Evolutionary conservation across 306 rosid genomes (phyloP), one percentile per base, ranked within the genome.

Genomic region (Geum urbanum): DNA sequence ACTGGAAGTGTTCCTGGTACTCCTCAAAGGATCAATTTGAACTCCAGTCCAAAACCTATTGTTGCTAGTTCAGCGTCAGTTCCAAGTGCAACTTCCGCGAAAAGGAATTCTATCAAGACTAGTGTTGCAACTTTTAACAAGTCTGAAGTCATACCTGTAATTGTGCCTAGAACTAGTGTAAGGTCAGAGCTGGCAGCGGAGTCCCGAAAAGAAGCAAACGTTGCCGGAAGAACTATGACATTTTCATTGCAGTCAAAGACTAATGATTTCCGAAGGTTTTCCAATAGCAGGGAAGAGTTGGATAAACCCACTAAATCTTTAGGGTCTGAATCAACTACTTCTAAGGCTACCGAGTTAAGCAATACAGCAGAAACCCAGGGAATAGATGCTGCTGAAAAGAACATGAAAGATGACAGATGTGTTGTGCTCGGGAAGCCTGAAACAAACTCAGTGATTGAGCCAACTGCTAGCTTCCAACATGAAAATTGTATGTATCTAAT

Each of bases 1-100:
- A 69, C 91, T 68, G 99, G 97, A 80, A 87, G 79, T 89, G 80
- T 82, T 80, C 97, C 96, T 78, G 79, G 85, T 80, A 89, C 99
- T 82, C 99, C 97, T 66, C 99, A 89, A 78, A 86, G 84, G 86
- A 76, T 82, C 69, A 83, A 63, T 81, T 72, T 78, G 74, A 94
- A 84, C 83, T 78, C 97, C 49, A 84, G 86, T 65, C 77, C 92
- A 44, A 94, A 86, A 73, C 55, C 79, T 59, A 59, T 76, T 82
- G 78, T 80, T 11, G 89, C 85, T 78, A 85, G 91, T 83, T 83
- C 90, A 59, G 75, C 78, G 41, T 48, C 96, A 71, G 78, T 79
- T 78, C 73, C 88, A 76, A 86, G 76, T 83, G 71, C 86, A 66
- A 71, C 86, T 71, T 58, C 86, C 75, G 84, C 79, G 39, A 94